Evolutionary conservation across 306 rosid genomes (phyloP), one percentile per base, ranked within the genome.

Genomic region (Cucurbita pepo): DNA sequence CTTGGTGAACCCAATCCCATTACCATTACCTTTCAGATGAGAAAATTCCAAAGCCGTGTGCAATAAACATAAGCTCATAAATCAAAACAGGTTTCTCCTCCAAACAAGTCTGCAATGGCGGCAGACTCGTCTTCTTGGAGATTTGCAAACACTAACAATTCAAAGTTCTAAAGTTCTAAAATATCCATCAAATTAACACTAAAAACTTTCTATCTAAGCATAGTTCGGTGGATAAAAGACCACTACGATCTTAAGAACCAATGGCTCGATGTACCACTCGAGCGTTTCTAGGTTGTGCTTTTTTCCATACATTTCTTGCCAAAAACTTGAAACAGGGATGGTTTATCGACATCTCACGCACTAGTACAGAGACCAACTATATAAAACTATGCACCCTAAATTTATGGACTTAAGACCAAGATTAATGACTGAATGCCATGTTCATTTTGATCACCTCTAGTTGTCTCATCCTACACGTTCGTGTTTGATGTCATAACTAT

Each of bases 401-500:
- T 63, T 37, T 65, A 43, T 53, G 44, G 71, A 19, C 37, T 64
- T 13, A 1, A 34, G 10, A 18, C 13, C 1, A 41, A 77, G 45
- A 45, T 12, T 59, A 67, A 69, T 22, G 69, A 40, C 34, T 78
- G 75, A 86, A 78, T 80, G 90, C 96, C 63, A 63, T 87, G 79
- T 72, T 78, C 84, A 34, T 76, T 85, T 34, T 73, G 77, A 45
- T 69, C 82, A 55, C 75, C 51, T 73, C 75, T 66, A 45, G 74
- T 76, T 36, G 65, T 71, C 72, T 86, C 79, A 51, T 81, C 87
- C 71, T 38, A 76, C 72, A 44, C 63, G 77, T 79, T 73, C 41
- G 75, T 40, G 25, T 78, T 77, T 47, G 87, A 78, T 56, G 45
- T 93, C 96, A 57, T 94, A 90, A 97, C 97, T 94, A 67, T 43